Evolutionary conservation across 2,329 filamentous ascomycete species (phyloP).

Genomic region (Dactylonectria estremocensis): DNA sequence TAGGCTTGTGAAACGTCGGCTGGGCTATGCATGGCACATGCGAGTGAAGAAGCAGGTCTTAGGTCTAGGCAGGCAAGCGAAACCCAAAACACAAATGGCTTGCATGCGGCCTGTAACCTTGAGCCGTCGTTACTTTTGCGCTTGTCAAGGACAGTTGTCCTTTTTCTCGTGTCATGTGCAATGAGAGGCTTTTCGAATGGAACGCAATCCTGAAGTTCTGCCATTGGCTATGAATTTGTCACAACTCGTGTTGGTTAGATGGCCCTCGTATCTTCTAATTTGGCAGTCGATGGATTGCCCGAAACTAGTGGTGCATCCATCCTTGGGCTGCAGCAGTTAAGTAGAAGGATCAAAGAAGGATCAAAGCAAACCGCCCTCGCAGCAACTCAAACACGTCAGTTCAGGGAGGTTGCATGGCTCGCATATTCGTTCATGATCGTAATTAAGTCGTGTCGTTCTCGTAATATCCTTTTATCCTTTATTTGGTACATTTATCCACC

Average conservation of each 20-base stretch:
- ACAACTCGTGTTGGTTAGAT: conserved; percentile 1
- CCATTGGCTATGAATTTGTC: conserved; percentile 16
- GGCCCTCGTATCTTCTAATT: conserved; percentile 19
- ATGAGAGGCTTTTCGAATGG: neutral
- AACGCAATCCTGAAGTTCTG: conserved; percentile 1
- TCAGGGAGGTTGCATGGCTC: neutral
- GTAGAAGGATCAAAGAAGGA: conserved; percentile 10
- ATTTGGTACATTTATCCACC: conserved; percentile 41
- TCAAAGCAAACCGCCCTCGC: conserved; percentile 2
- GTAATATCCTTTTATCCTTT: conserved; percentile 29
- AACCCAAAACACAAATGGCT: conserved; percentile 1
- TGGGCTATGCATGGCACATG: conserved; percentile 20
- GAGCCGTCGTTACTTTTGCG: neutral
- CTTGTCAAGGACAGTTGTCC: conserved; percentile 13
- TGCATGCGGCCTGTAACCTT: conserved; percentile 20
- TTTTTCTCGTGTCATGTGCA: conserved; percentile 2
- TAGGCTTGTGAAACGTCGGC: conserved; percentile 35
- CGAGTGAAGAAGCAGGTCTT: conserved; percentile 19
- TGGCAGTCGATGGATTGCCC: conserved; percentile 8
- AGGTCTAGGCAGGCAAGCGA: conserved; percentile 3
- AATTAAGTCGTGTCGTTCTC: conserved; percentile 29
- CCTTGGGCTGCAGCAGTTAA: conserved; percentile 11
- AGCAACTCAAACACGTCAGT: conserved; percentile 17
- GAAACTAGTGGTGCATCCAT: conserved; percentile 19
- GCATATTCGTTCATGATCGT: conserved; percentile 29